phyloP scores from a whole-genome alignment of 306 rosid genomes.

The Albizia julibrissin region DNA sequence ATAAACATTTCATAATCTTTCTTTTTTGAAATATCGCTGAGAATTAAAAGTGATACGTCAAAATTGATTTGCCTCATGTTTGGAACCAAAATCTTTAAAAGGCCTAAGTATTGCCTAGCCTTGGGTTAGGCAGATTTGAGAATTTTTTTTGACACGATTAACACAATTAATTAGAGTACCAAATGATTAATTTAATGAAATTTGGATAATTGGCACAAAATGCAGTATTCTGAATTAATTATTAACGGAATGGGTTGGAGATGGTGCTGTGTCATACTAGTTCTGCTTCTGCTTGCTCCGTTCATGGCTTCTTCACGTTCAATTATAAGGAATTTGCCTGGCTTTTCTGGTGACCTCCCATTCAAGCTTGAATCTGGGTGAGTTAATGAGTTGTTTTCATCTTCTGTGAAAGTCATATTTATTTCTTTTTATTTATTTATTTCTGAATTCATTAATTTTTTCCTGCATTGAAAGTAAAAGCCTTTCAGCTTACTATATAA shows the following conservation, averaged over 20 bases:
- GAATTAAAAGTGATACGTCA: neutral
- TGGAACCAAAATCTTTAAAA: neutral
- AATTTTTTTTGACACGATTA: too few species aligned
- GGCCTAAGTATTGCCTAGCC: neutral
- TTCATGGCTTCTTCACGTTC: conserved; percentile 9
- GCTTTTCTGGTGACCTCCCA: conserved; percentile 14
- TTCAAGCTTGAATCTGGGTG: conserved; percentile 20
- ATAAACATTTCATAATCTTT: neutral
- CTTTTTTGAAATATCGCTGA: neutral
- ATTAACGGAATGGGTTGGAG: neutral
- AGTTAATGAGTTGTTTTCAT: neutral
- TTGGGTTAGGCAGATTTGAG: neutral
- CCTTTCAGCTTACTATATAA: neutral
- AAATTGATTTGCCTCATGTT: neutral
- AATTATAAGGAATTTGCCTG: neutral
- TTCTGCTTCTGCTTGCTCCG: neutral
- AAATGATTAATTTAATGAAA: neutral
- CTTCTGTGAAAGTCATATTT: neutral
- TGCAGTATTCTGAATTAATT: neutral
- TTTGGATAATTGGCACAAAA: neutral
- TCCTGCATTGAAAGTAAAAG: neutral
- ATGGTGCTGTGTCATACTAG: conserved; percentile 5
- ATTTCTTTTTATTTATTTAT: neutral
- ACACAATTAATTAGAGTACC: neutral
- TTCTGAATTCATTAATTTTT: neutral